Conservation (phyloP, 306 rosid species). For the Crotalaria pallida region DNA sequence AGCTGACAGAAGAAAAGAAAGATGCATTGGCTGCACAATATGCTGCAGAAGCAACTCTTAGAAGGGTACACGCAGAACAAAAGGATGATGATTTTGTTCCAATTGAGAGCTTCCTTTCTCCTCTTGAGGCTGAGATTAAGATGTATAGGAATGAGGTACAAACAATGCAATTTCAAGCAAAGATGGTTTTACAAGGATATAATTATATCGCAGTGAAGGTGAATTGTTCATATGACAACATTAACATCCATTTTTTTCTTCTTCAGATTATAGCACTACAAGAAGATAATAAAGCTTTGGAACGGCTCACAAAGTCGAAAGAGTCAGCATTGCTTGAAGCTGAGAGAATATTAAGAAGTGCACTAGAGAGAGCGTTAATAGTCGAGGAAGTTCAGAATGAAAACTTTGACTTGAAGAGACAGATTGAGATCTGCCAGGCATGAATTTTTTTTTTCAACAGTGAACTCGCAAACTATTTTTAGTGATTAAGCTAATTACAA, state of each 20-base stretch:
- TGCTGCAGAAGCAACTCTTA: constrained; percentile 86
- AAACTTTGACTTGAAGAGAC: constrained; percentile 87
- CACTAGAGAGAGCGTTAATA: constrained; percentile 86
- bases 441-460: not conserved
- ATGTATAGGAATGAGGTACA: constrained; percentile 74
- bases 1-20: constrained; percentile 59
- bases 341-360: constrained; percentile 74
- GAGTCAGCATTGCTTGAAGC: constrained; percentile 89
- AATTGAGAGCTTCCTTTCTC: constrained; percentile 64
- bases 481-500: constrained; percentile 5
- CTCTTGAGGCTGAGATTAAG: constrained; percentile 91
- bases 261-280: constrained; percentile 60
- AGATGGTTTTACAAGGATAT: not conserved
- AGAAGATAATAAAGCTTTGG: constrained; percentile 88
- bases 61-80: constrained; percentile 61
- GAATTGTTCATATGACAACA: not conserved
- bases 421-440: constrained; percentile 96
- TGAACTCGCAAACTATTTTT: not conserved
- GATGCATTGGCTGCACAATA: constrained; percentile 84
- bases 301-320: constrained; percentile 76
- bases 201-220: not conserved
- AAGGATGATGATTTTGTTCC: constrained; percentile 65
- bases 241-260: not conserved
- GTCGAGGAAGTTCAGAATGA: constrained; percentile 98
- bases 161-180: not conserved